Evolutionary conservation across 179 eudicot genomes (phyloP).

Genomic region (Spergularia azorica): DNA sequence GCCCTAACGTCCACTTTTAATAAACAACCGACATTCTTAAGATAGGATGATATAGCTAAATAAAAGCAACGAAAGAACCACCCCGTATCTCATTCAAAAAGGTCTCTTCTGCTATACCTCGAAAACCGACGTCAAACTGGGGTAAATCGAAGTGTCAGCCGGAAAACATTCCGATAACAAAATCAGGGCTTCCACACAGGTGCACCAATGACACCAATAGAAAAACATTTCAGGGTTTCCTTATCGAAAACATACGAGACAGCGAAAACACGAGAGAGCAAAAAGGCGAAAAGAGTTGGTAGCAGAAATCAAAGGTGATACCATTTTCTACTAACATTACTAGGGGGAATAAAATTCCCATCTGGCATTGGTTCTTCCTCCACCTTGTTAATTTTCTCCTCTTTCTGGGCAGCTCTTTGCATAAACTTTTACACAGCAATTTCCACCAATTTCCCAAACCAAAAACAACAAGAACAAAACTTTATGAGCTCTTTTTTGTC

Average conservation of each 20-base stretch:
- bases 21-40: too few species aligned
- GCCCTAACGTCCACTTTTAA: too few species aligned
- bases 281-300: not conserved
- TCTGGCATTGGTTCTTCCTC: constrained; percentile 53
- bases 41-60: too few species aligned
- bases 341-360: constrained; percentile 56
- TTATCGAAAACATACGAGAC: not conserved
- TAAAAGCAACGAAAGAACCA: too few species aligned
- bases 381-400: constrained; percentile 63
- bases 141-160: not conserved
- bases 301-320: constrained; percentile 31
- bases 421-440: constrained; percentile 63
- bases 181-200: not conserved
- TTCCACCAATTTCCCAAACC: not conserved
- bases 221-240: not conserved
- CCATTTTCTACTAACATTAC: constrained; percentile 67
- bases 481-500: constrained; percentile 17
- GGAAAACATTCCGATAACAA: not conserved
- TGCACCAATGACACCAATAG: not conserved
- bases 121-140: not conserved
- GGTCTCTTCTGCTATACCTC: not conserved
- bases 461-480: constrained; percentile 12
- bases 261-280: not conserved
- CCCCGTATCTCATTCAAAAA: too few species aligned
- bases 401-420: constrained; percentile 87